Conservation (phyloP, 2,329 filamentous ascomycete species). For the Cordyceps sp. region DNA sequence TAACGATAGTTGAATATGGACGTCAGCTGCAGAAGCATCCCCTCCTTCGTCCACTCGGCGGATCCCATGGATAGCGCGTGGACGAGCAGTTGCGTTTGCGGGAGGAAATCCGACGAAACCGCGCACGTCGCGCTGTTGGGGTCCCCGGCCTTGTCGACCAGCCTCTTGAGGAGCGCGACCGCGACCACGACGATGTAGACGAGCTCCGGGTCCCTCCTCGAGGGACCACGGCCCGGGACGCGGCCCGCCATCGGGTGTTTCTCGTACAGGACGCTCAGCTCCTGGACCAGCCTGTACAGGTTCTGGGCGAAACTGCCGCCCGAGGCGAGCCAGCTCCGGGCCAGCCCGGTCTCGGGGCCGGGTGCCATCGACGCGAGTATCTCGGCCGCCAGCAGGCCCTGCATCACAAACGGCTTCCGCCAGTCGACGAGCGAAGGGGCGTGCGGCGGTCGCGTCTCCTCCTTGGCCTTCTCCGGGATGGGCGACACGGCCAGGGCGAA, state of each 20-base stretch:
- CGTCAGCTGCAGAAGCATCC: slow-evolving; percentile 52
- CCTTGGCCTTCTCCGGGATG: slow-evolving; percentile 48
- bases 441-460: slow-evolving; percentile 38
- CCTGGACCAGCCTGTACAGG: slow-evolving; percentile 57
- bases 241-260: slow-evolving; percentile 5
- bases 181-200: slow-evolving; percentile 52
- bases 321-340: slow-evolving; percentile 66
- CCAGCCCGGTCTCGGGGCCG: slow-evolving; percentile 53
- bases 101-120: slow-evolving; percentile 45
- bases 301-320: slow-evolving; percentile 72
- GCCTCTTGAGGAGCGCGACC: slow-evolving; percentile 47
- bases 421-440: slow-evolving; percentile 56
- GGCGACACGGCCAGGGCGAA: slow-evolving; percentile 79
- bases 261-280: slow-evolving; percentile 50
- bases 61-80: slow-evolving; percentile 49
- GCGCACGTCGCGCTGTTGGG: slow-evolving; percentile 29
- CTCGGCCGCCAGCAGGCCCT: slow-evolving; percentile 79
- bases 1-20: slow-evolving; percentile 25
- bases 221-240: slow-evolving; percentile 14
- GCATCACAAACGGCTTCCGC: slow-evolving; percentile 79
- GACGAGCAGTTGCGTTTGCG: slow-evolving; percentile 50
- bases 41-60: slow-evolving; percentile 43
- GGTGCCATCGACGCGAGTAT: slow-evolving; percentile 66
- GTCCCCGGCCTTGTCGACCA: slow-evolving; percentile 52
- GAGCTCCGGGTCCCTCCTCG: slow-evolving; percentile 31